Evolutionary conservation across 2,329 filamentous ascomycete genomes (phyloP).

Genomic region (Coniosporium tulheliwenetii): DNA sequence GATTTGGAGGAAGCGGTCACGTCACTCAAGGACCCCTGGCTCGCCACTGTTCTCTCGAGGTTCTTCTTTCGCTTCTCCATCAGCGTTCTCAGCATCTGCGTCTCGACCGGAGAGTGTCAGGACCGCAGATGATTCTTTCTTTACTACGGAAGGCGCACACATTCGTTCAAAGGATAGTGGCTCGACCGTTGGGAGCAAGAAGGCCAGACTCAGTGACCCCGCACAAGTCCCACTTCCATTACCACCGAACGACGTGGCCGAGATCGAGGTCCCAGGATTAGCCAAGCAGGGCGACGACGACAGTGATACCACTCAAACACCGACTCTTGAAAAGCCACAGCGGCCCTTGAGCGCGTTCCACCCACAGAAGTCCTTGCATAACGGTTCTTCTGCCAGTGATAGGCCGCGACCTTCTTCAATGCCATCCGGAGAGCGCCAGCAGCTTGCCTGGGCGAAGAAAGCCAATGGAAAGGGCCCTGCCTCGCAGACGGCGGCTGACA

Average conservation of each 20-base stretch:
- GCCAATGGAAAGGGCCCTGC: background rate
- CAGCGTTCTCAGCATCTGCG: background rate
- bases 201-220: constrained; percentile 5
- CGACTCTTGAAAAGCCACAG: constrained; percentile 22
- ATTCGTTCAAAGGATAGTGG: no score
- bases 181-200: no score
- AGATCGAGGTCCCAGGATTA: constrained; percentile 66
- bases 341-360: background rate
- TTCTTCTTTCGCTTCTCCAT: background rate
- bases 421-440: constrained; percentile 5
- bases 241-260: constrained; percentile 51
- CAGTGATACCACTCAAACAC: constrained; percentile 24
- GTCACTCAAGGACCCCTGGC: constrained; percentile 14
- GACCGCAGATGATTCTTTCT: no score
- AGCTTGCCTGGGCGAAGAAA: background rate
- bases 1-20: constrained; percentile 79
- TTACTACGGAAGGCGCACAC: no score
- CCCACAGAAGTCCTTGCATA: background rate
- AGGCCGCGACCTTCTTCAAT: constrained; percentile 11
- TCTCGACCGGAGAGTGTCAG: no score
- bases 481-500: background rate
- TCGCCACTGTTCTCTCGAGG: background rate
- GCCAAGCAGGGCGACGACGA: constrained; percentile 47
- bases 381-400: background rate
- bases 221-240: constrained; percentile 53